phyloP scores from a whole-genome alignment of 78 protist genomes.

The Dictyostelium discoideum region dicty_2.7 NC_007089.4:848001-848500 shows the following conservation, averaged over 20 bases:
- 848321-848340: slow-evolving; percentile 35
- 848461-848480: slow-evolving; percentile 47
- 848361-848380: slow-evolving; percentile 8
- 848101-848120: neutral
- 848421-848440: slow-evolving; percentile 41
- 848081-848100: neutral
- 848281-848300: neutral
- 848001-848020: slow-evolving; percentile 6
- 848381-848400: slow-evolving; percentile 70
- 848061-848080: slow-evolving; percentile 10
- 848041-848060: slow-evolving; percentile 3
- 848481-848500: slow-evolving; percentile 37
- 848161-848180: slow-evolving; percentile 25
- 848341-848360: slow-evolving; percentile 48
- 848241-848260: neutral
- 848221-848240: slow-evolving; percentile 3
- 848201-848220: slow-evolving; percentile 11
- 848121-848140: neutral
- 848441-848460: slow-evolving; percentile 59
- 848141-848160: neutral
- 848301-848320: slow-evolving; percentile 6
- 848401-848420: slow-evolving; percentile 51
- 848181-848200: slow-evolving; percentile 21
- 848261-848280: slow-evolving; percentile 38
- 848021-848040: slow-evolving; percentile 1